Evolutionary conservation across 164 flowering plant species (phyloP), one percentile per base, ranked within the genome.

Genomic region (Vitis amurensis): DNA sequence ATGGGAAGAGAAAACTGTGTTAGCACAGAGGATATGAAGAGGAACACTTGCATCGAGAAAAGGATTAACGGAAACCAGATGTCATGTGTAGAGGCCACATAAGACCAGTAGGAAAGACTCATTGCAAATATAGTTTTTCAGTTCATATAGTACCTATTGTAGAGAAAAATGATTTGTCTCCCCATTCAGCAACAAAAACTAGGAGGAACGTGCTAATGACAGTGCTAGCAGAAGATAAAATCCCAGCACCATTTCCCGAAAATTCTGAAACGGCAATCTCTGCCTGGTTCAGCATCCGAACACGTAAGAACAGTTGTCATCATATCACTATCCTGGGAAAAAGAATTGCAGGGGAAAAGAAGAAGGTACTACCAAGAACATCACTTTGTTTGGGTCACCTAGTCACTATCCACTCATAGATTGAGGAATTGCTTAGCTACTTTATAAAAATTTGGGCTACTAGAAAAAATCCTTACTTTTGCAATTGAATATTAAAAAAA

Each of bases 101-200:
- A 50, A 12, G 17, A 23, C 44, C 5, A 37, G 44, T 37, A 37
- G 44, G 44, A 37, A 37, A 37, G 44, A 37, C 44, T 6, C 44
- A 37, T 37, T 37, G 44, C 44, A 56, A 4, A 51, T 3, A 13
- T 63, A 48, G 9, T 53, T 9, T 50, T 23, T 27, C 53, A 61
- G 53, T 16, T n/a, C 27, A 11, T 2, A 11, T 1, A 65, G 87
- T 81, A 94, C 99, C 99, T 71, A 95, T 89, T 56, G 99, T 95
- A 49, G 99, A 93, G 87, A 95, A 95, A 75, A 95, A 95, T 63
- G 98, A 95, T 76, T 91, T 93, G 72, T 95, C 98, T 68, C 98
- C 98, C 98, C 98, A 95, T 80, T 95, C 99, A 63, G 99, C 98
- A 71, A 95, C 95, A 81, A 95, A 95, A 79, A 93, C 97, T 52